A percentile compares a stretch with the other conserved stretches of the same genome.
Evolutionary conservation across 306 rosid genomes (phyloP).

Genomic region (Parietaria judaica): DNA sequence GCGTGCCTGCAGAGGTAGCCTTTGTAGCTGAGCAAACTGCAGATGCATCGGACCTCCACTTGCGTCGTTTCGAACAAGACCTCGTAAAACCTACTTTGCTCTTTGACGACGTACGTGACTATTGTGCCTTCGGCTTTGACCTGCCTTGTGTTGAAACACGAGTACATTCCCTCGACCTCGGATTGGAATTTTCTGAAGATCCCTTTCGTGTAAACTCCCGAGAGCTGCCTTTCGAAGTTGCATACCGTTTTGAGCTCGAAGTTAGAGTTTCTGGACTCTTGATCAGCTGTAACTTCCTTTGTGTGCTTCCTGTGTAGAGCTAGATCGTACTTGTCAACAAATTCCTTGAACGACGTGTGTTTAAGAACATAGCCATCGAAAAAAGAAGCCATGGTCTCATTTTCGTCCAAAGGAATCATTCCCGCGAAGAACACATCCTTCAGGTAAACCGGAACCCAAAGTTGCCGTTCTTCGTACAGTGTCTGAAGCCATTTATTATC

Average conservation of each 20-base stretch:
- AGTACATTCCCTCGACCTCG: conserved; percentile 69
- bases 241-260: conserved; percentile 44
- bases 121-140: conserved; percentile 54
- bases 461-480: conserved; percentile 43
- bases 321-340: conserved; percentile 67
- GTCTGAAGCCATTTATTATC: conserved; percentile 61
- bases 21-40: conserved; percentile 74
- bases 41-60: conserved; percentile 62
- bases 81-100: conserved; percentile 45
- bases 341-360: conserved; percentile 66
- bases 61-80: conserved; percentile 53
- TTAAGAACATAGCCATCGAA: conserved; percentile 74
- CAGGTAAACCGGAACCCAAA: conserved; percentile 68
- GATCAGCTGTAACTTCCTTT: conserved; percentile 49
- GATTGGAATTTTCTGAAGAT: conserved; percentile 48
- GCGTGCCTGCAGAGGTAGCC: conserved; percentile 78
- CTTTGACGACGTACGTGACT: conserved; percentile 58
- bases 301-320: conserved; percentile 58
- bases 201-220: conserved; percentile 51
- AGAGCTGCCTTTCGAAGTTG: conserved; percentile 52
- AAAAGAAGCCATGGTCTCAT: conserved; percentile 40
- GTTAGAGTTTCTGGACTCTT: conserved; percentile 39
- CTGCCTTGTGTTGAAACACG: conserved; percentile 70
- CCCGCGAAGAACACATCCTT: conserved; percentile 62
- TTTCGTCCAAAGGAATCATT: conserved; percentile 43